Base-by-base conservation (phyloP, 2,329 filamentous ascomycete genomes). In the Alternaria burnsii region DNA sequence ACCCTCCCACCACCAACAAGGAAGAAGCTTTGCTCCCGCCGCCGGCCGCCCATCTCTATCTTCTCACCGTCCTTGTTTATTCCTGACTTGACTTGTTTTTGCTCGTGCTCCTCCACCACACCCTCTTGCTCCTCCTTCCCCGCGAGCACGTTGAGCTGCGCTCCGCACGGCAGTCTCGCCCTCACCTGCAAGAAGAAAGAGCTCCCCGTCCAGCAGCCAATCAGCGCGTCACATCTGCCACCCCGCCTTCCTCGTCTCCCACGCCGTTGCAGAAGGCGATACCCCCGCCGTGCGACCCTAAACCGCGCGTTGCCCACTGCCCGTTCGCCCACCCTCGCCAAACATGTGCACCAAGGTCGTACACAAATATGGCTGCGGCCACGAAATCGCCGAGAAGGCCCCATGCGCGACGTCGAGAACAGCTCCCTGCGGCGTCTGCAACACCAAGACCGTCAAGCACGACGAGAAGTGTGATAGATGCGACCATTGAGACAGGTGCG, bases 271-370 rank as follows among this genome's bases (percentile, higher is more conserved):
- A 62, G 57, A 61, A 65, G 69, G 68, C 70, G 63, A 66, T 54
- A 55, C 60, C 52, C 64, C 66, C 70, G 63, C 67, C 59, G 65
- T 64, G 26, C 56, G 55, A 67, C 72, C 58, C 28, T 30, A 10
- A 30, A 30, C 28, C 28, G 59, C 61, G 57, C 62, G 24, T 56
- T 55, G 52, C 57, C 61, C 24, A 6, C 66, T 50, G 51, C 28
- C 28, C 53, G 24, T 26, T 26, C 24, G 24, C 24, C 24, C 24
- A 26, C 61, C 61, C 54, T 57, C 65, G 64, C 68, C 68, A 69
- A 54, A 32, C 69, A 83, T 83, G 81, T 84, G 82, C 72, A 82
- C 78, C 59, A 76, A 80, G 70, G 77, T 83, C 65, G 76, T 82
- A 66, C 82, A 83, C 75, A 71, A 73, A 55, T 84, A 83, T 72